These are phyloP conservation scores for Waitea zeae DNA, from an alignment of 1,284 basidiomycete genomes.

Conservation along the genomic window DNA sequence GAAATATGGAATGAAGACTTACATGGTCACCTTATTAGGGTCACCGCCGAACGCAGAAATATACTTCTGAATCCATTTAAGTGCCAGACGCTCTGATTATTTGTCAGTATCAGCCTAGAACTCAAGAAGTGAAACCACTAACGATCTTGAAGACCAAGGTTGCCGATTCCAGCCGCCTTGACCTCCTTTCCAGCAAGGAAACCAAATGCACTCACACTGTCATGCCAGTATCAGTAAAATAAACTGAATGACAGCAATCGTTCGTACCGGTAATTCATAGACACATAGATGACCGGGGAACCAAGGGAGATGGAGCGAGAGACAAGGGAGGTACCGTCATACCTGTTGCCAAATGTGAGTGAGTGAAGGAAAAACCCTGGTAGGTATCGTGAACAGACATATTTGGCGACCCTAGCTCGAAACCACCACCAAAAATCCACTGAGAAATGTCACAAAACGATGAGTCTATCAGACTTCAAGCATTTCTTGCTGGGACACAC, in stretches of 20 bases:
- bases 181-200: slow-evolving; percentile 18
- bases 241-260: too few relatives aligned
- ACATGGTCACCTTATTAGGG: slow-evolving; percentile 14
- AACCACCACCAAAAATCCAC: slow-evolving; percentile 15
- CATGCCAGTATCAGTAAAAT: background rate
- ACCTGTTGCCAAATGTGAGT: slow-evolving; percentile 6
- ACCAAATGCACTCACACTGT: slow-evolving; percentile 13
- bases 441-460: slow-evolving; percentile 3
- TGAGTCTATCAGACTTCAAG: slow-evolving; percentile 4
- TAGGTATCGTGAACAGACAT: slow-evolving; percentile 4
- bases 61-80: slow-evolving; percentile 23
- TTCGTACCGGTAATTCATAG: slow-evolving; percentile 14
- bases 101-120: background rate
- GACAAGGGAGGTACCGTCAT: slow-evolving; percentile 10
- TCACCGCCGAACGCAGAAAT: slow-evolving; percentile 24
- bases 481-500: slow-evolving; percentile 6
- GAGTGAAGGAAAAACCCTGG: background rate
- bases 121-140: slow-evolving; percentile 5
- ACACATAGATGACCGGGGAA: slow-evolving; percentile 12
- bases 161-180: slow-evolving; percentile 16
- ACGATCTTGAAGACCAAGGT: slow-evolving; percentile 20
- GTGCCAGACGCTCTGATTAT: slow-evolving; percentile 11
- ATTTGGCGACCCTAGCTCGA: slow-evolving; percentile 13
- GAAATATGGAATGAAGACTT: slow-evolving; percentile 3
- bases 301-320: slow-evolving; percentile 8